Base-by-base conservation (phyloP, 306 rosid species). In the Hippophae rhamnoides region DNA sequence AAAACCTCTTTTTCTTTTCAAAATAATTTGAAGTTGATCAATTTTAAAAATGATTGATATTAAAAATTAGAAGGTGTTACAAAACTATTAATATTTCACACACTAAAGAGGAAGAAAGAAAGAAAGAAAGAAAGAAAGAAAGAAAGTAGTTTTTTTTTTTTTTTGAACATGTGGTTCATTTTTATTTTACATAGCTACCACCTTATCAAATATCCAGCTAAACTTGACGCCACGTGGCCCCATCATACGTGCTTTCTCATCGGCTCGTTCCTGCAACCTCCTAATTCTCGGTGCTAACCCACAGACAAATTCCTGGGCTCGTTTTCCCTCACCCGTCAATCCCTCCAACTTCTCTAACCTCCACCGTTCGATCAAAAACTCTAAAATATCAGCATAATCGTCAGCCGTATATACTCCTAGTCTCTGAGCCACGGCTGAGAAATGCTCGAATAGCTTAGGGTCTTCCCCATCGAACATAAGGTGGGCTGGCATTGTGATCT, bases 191-290 rank as follows among this genome's bases (percentile, higher is more conserved):
- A 64, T 12, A 13, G 27, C 9, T 41, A 64, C 40, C 54, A 54
- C 69, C 54, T 55, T 64, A 41, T 64, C 54, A 40, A 64, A 64
- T 25, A 64, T 64, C 69, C 69, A 64, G 51, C 69, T 64, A 51
- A 64, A 64, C 54, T 55, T 64, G 31, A 45, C 61, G 8, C 54
- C 41, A 47, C 7, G 60, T 41, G 61, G 69, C 45, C 13, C 69
- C 69, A 64, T 54, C 54, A 26, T 64, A 13, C 46, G 48, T 9
- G 69, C 69, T 6, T 61, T 53, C 61, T 64, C 69, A 6, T 64
- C 69, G 18, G 69, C 69, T 42, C 69, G 27, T 61, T 64, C 69
- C 44, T 64, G 69, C 12, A 64, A 54, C 47, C 18, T 44, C 54
- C 61, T 54, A 23, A 64, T 64, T 45, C 59, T 64, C 52, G 69